phyloP scores from a whole-genome alignment of 345 rosid genomes.

The Mallotus nudiflorus region DNA sequence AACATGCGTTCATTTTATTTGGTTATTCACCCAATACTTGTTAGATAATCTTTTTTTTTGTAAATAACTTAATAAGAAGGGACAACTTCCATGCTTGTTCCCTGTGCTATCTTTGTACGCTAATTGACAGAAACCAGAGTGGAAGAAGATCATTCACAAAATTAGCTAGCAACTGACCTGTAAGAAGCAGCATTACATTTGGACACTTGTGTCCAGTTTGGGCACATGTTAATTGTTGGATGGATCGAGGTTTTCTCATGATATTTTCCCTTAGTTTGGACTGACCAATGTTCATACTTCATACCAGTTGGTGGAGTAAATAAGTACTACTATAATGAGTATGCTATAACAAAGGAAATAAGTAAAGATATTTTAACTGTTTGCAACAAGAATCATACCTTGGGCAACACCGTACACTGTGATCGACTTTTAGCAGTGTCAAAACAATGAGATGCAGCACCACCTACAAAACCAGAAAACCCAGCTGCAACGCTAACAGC shows the following conservation, averaged over 20 bases:
- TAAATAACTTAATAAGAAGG: background rate
- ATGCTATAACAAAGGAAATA: background rate
- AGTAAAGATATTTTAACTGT: too few species aligned
- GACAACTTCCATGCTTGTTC: background rate
- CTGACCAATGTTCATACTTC: background rate
- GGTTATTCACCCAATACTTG: background rate
- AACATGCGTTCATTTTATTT: too few species aligned
- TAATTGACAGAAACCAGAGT: background rate
- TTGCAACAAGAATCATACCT: conserved; percentile 39
- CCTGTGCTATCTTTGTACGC: background rate
- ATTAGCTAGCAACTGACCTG: background rate
- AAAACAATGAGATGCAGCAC: conserved; percentile 90
- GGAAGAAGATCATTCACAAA: background rate
- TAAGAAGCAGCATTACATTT: background rate
- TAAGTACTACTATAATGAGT: background rate
- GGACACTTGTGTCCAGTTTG: background rate
- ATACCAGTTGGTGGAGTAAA: background rate
- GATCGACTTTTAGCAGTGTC: conserved; percentile 85
- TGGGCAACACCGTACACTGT: conserved; percentile 83
- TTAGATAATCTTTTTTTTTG: too few species aligned
- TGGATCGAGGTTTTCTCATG: background rate
- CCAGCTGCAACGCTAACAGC: conserved; percentile 78
- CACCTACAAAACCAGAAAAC: conserved; percentile 75
- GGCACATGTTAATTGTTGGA: background rate
- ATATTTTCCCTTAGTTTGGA: conserved; percentile 5